These are phyloP conservation scores for Boletus bicolor DNA, from an alignment of 768 basidiomycete genomes.

Conservation along the genomic window DNA sequence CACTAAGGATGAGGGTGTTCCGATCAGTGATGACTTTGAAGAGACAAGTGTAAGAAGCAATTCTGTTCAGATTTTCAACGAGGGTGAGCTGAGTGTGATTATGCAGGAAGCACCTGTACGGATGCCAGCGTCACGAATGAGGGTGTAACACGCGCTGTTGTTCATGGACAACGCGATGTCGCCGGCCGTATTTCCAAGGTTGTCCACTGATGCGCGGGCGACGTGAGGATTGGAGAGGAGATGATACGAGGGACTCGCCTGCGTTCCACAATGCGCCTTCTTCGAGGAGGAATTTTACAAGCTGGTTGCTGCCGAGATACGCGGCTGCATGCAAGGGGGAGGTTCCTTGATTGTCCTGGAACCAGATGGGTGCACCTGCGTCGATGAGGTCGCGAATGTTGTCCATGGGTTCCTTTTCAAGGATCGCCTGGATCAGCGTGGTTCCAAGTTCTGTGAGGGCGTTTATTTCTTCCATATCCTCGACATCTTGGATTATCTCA, in stretches of 20 bases:
- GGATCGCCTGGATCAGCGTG: constrained; percentile 55
- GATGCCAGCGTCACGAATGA: constrained; percentile 90
- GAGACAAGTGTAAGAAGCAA: constrained; percentile 65
- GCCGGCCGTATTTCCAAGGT: constrained; percentile 76
- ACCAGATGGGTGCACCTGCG: constrained; percentile 82
- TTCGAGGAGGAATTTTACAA: constrained; percentile 67
- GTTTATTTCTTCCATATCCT: constrained; percentile 39
- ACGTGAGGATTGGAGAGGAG: background rate
- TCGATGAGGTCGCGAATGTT: constrained; percentile 51
- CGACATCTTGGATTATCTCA: constrained; percentile 22
- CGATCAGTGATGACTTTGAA: constrained; percentile 35
- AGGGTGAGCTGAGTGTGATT: background rate
- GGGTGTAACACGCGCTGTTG: constrained; percentile 64
- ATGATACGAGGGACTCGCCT: constrained; percentile 42
- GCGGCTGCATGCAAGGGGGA: constrained; percentile 87
- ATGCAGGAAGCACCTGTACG: constrained; percentile 62
- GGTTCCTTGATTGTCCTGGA: constrained; percentile 80
- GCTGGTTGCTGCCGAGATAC: constrained; percentile 60
- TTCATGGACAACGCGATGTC: constrained; percentile 90
- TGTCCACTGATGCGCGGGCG: constrained; percentile 55
- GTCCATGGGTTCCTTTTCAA: constrained; percentile 44
- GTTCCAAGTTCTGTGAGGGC: constrained; percentile 55
- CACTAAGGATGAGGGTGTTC: constrained; percentile 33
- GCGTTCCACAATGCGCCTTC: constrained; percentile 91
- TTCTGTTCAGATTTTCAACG: constrained; percentile 42